These are phyloP conservation scores for Chamaenerion angustifolium DNA, from an alignment of 345 rosid genomes.

Conservation along the genomic window DNA sequence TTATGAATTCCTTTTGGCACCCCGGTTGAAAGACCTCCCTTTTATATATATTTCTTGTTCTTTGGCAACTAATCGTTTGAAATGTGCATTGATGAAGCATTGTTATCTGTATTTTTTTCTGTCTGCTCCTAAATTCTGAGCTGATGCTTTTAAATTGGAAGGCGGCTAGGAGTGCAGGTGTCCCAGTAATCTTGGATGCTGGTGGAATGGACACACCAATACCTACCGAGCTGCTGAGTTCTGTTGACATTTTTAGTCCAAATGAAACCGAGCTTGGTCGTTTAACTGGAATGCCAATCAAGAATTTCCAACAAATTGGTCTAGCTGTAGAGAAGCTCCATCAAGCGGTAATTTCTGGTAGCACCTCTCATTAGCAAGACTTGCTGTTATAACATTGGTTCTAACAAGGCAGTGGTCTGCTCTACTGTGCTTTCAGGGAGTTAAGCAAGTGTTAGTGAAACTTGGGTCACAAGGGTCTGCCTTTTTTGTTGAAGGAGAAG, in stretches of 20 bases:
- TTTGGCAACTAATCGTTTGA: too few relatives aligned
- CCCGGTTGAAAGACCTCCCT: too few relatives aligned
- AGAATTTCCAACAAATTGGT: slow-evolving; percentile 54
- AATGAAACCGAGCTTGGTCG: slow-evolving; percentile 83
- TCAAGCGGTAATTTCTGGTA: slow-evolving; percentile 34
- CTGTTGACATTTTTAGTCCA: slow-evolving; percentile 74
- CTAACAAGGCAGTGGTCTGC: background rate
- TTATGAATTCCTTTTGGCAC: too few relatives aligned
- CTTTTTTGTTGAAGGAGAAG: slow-evolving; percentile 54
- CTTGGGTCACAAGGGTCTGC: slow-evolving; percentile 88
- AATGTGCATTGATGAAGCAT: too few relatives aligned
- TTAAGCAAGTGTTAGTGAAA: slow-evolving; percentile 72
- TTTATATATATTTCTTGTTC: too few relatives aligned
- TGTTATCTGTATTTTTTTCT: too few relatives aligned
- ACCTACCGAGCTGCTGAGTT: slow-evolving; percentile 46
- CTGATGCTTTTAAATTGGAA: slow-evolving; percentile 2
- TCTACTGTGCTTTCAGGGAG: slow-evolving; percentile 42
- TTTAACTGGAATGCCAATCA: slow-evolving; percentile 65
- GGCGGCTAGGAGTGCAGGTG: slow-evolving; percentile 79
- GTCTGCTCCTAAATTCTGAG: too few relatives aligned
- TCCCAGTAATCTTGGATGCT: slow-evolving; percentile 78
- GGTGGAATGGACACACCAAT: slow-evolving; percentile 96
- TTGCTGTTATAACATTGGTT: background rate
- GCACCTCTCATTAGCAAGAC: background rate
- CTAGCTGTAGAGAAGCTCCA: slow-evolving; percentile 54